Percentiles rank a stretch among this genome's conserved stretches.
Conservation (phyloP, 345 rosid species). For the Ceriops tagal region DNA sequence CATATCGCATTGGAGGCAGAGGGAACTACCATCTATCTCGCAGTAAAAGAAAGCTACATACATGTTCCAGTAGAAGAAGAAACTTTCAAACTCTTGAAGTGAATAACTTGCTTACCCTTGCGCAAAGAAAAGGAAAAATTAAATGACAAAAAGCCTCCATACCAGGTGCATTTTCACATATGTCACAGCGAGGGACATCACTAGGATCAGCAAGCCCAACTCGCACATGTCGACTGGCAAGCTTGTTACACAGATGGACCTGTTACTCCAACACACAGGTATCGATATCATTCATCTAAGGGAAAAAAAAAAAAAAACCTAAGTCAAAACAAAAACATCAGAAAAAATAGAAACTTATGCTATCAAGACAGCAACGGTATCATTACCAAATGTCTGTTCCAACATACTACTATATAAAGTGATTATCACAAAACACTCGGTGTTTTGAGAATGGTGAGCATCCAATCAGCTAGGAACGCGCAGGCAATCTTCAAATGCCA, state of each 20-base stretch:
- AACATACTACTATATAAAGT: too few relatives aligned
- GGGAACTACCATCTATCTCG: constrained; percentile 80
- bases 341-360: neutral
- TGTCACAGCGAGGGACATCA: constrained; percentile 72
- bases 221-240: constrained; percentile 75
- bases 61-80: constrained; percentile 20
- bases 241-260: constrained; percentile 87
- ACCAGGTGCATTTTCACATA: constrained; percentile 88
- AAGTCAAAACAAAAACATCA: neutral
- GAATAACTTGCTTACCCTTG: neutral
- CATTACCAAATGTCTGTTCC: neutral
- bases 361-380: neutral
- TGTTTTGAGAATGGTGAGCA: too few relatives aligned
- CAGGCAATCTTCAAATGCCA: neutral
- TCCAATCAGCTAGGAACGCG: too few relatives aligned
- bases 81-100: constrained; percentile 19
- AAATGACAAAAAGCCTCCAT: constrained; percentile 9
- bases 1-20: constrained; percentile 89
- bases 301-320: neutral
- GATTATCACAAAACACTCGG: too few relatives aligned
- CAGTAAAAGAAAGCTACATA: constrained; percentile 78
- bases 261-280: constrained; percentile 25
- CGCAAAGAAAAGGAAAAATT: neutral
- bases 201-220: constrained; percentile 76
- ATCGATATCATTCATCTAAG: neutral